Percentiles rank a stretch among this genome's conserved stretches.
Conservation (phyloP, 768 basidiomycete genomes). For the Lentinula edodes region DNA sequence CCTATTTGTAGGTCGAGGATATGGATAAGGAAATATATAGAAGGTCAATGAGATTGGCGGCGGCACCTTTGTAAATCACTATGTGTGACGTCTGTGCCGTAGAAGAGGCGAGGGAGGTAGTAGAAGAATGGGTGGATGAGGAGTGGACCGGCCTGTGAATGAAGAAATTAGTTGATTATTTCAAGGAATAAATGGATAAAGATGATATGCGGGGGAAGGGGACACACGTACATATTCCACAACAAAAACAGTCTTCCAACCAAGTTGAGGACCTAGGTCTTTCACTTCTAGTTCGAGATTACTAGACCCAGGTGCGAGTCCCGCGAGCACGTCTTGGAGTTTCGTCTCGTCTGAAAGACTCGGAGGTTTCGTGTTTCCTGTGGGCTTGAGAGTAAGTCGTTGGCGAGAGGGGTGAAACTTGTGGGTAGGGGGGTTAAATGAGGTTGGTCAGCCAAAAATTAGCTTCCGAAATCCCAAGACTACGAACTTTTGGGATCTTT, state of each 20-base stretch:
- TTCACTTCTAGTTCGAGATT: slow-evolving; percentile 62
- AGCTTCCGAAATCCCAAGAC: background rate
- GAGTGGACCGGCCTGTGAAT: slow-evolving; percentile 71
- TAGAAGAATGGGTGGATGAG: slow-evolving; percentile 86
- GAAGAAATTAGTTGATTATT: too few species aligned
- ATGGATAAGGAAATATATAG: too few species aligned
- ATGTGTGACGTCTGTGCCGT: slow-evolving; percentile 64
- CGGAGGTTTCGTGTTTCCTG: slow-evolving; percentile 41
- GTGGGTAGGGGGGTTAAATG: too few species aligned
- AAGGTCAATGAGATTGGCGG: too few species aligned
- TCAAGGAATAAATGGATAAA: too few species aligned
- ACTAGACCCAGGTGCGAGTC: slow-evolving; percentile 44
- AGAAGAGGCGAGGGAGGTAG: slow-evolving; percentile 62
- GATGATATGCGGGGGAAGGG: too few species aligned
- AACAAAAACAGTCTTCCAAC: slow-evolving; percentile 86
- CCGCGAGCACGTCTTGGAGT: slow-evolving; percentile 41
- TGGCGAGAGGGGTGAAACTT: slow-evolving; percentile 68
- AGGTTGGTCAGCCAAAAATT: background rate
- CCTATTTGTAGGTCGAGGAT: slow-evolving; percentile 26
- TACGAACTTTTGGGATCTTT: slow-evolving; percentile 9
- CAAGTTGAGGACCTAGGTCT: slow-evolving; percentile 87
- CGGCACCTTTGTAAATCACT: slow-evolving; percentile 64
- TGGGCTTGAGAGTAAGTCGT: slow-evolving; percentile 54
- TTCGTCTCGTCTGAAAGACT: slow-evolving; percentile 55
- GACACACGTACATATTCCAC: slow-evolving; percentile 81